Evolutionary conservation across 2,329 filamentous ascomycete species (phyloP), one percentile per base, ranked within the genome.

Genomic region (Aspergillus persii): DNA sequence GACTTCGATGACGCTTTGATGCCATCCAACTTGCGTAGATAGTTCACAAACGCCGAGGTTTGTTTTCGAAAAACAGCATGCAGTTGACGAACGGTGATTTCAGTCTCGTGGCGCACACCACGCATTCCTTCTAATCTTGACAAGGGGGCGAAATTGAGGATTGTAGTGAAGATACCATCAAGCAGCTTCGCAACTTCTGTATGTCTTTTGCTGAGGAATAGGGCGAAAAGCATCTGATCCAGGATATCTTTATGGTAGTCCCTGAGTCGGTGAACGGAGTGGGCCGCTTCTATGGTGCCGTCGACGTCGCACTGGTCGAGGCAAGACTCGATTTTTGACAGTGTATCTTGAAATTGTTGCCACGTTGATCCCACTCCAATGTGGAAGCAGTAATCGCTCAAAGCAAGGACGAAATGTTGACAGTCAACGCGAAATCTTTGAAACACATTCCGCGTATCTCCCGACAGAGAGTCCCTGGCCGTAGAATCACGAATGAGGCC

Each of bases 351-450:
- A 61, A 97, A 94, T 0, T 79, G 78, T 26, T 77, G 78, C 93
- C 94, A 98, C 0, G 88, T 86, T 15, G 83, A 81, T 7, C 84
- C 83, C 53, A 98, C 87, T 1, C 89, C 92, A 0, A 86, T 84
- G 59, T 94, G 90, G 63, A 96, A 89, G 67, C 93, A 89, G 69
- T 97, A 95, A 1, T 87, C 84, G 44, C 87, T 84, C 0, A 97
- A 75, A 8, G 85, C 85, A 0, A 85, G 83, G 27, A 96, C 82
- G 64, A 98, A 93, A 71, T 95, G 89, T 55, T 91, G 87, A 0
- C 91, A 88, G 70, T 96, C 90, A 41, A 89, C 82, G 5, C 88
- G 83, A 64, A 97, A 92, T 52, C 84, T 84, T 59, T 84, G 79
- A 76, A 79, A 62, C 64, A 75, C 53, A 74, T 81, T 69, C 74